Base-by-base conservation (phyloP, 2,329 filamentous ascomycete genomes). In the Talaromyces rugulosus region DNA sequence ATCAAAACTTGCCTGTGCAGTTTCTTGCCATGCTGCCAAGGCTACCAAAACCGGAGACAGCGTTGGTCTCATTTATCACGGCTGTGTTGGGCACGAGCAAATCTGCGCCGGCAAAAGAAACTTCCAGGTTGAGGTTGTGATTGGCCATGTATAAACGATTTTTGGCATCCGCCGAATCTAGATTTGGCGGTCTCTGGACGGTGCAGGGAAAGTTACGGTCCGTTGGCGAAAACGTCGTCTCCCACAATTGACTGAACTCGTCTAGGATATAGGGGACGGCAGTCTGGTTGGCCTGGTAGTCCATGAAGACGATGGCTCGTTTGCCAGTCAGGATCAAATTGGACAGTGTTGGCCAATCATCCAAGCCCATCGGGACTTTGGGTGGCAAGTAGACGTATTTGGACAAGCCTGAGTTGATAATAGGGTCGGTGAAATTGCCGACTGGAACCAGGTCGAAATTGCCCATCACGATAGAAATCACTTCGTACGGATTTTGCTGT, bases 161-260 rank as follows among this genome's bases (percentile, higher is more conserved):
- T 62, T 80, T 78, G 0, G 85, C 83, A 7, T 85, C 81, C 2
- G 82, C 76, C 0, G 73, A 70, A 2, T 78, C 69, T 62, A 96
- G 78, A 51, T 84, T 79, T 0, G 91, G 91, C 0, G 93, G 92
- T 0, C 93, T 87, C 71, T 96, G 86, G 42, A 88, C 82, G 0
- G 80, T 87, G 78, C 93, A 97, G 0, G 92, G 92, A 73, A 96
- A 96, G 0, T 75, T 73, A 3, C 86, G 77, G 68, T 88, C 76
- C 0, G 82, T 85, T 0, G 86, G 92, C 59, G 92, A 90, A 72
- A 96, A 97, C 0, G 91, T 90, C 0, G 92, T 94, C 78, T 97
- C 91, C 90, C 91, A 96, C 78, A 96, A 84, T 71, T 96, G 90
- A 5, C 85, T 85, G 78, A 96, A 97, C 75, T 97, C 83, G 74